A percentile compares a stretch with the other conserved stretches of the same genome.
Conservation (phyloP, 768 basidiomycete species). For the Gymnopilus junonius region DNA sequence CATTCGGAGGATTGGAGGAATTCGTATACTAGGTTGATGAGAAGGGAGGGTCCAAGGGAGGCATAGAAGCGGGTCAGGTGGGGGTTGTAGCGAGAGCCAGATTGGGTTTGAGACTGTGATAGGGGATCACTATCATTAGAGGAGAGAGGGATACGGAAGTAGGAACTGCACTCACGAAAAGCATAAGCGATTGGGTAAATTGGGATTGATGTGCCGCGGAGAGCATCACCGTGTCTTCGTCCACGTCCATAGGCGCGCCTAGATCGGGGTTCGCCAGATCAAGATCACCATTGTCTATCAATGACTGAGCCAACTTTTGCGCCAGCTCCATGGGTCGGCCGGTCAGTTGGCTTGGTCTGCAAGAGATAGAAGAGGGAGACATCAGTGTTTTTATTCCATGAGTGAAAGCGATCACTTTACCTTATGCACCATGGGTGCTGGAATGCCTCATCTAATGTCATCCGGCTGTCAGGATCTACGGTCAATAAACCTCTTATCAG, state of each 20-base stretch:
- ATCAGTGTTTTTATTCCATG: neutral
- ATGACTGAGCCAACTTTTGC: slow-evolving; percentile 66
- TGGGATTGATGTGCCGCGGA: slow-evolving; percentile 62
- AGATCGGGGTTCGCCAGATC: slow-evolving; percentile 67
- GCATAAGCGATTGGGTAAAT: slow-evolving; percentile 79
- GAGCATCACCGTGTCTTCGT: slow-evolving; percentile 66
- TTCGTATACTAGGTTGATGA: slow-evolving; percentile 59
- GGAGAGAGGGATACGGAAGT: neutral
- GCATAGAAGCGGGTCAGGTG: slow-evolving; percentile 86
- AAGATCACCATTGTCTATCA: slow-evolving; percentile 77
- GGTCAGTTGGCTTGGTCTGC: slow-evolving; percentile 74
- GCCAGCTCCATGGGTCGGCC: slow-evolving; percentile 59
- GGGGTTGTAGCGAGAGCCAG: slow-evolving; percentile 71
- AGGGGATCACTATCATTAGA: neutral
- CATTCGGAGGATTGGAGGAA: slow-evolving; percentile 53
- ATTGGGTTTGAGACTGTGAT: slow-evolving; percentile 79
- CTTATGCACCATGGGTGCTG: slow-evolving; percentile 78
- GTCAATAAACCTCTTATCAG: slow-evolving; percentile 77
- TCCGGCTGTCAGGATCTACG: slow-evolving; percentile 67
- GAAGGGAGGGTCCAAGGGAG: slow-evolving; percentile 51
- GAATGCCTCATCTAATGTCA: slow-evolving; percentile 56
- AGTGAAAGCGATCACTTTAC: slow-evolving; percentile 39
- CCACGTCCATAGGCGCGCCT: slow-evolving; percentile 44
- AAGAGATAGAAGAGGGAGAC: neutral
- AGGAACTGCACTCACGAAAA: slow-evolving; percentile 72